Base-by-base conservation (phyloP, 805 yeast genomes). In the Candida boidinii region DNA sequence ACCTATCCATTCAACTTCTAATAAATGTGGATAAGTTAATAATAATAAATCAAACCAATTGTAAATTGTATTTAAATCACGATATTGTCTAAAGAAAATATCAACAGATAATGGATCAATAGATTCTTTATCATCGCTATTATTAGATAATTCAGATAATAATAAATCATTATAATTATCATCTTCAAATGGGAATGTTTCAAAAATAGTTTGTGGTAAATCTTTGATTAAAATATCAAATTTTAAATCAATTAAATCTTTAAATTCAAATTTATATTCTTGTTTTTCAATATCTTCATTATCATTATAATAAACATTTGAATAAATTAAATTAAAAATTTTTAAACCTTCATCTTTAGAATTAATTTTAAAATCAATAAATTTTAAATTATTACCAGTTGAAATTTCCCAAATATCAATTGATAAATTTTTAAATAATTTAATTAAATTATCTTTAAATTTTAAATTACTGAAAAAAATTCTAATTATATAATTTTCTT, bases 1-100 rank as follows among this genome's bases (percentile, higher is more conserved):
- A 2, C 96, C 96, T 12, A 85, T 70, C 45, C 68, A 62, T 49
- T 81, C 86, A 13, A 82, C 52, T 3, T 54, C 55, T n/a, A 84
- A 68, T 7, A 79, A 45, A 8, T 75, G 68, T 0, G 94, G 85
- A 51, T 70, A 83, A 2, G 82, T 67, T 34, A 68, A 65, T 38
- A 65, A 62, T 15, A 86, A 47, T 16, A 76, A 44, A 29, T 74
- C 79, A 41, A 79, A 62, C 94, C 94, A 85, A 1, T 76, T 60
- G 45, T 83, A 68, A 14, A 87, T 78, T 4, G 85, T 70, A 20
- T 70, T 69, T 38, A 84, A 58, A 20, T 80, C 74, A 38, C 88
- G 65, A 56, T 75, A 86, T 31, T 74, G 77, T 39, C 66, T 69
- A 54, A 86, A 86, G 51, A 86, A 86, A 4, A 75, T 40, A 37